Base-by-base conservation (phyloP, 1,284 basidiomycete species). In the Apiotrichum montevideense region DNA sequence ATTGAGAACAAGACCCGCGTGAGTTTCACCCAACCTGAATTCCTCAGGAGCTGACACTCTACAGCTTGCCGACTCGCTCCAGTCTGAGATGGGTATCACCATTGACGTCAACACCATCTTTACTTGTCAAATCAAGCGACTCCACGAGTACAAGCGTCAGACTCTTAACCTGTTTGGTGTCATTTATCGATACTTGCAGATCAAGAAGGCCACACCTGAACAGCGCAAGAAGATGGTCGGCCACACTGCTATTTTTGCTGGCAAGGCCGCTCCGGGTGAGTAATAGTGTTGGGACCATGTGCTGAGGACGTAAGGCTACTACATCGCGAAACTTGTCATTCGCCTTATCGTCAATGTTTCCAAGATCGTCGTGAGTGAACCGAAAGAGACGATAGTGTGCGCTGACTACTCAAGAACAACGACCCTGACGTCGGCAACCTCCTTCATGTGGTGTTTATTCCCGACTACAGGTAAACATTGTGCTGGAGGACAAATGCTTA, bases 301-400 rank as follows among this genome's bases (percentile, higher is more conserved):
- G n/a, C 6, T 39, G 32, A 47, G 4, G 29, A 35, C 35, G 3
- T 34, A 54, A 33, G 71, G 76, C 13, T 79, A 79, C 66, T 78
- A 76, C 66, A 72, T 76, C 43, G 79, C 79, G 58, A 80, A 80
- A 69, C 66, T 75, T 82, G 90, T 89, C n/a, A 94, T 94, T 64
- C 87, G 88, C 50, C 84, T 94, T 53, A 92, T 94, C 71, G 87
- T 92, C 66, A 91, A 91, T 65, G 90, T 90, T 58, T 86, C 88
- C 35, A 84, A 86, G 55, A 79, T 90, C 62, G 83, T 95, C 77
- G 70, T 72, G 55, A 55, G 67, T 65, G 1, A 10, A 21, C 7
- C 3, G 29, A 29, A 6, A 3, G 15, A 10, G 8, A 39, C 37
- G 10, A 43, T 4, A 7, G 42, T 37, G 8, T 3, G 5, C 13